phyloP scores from a whole-genome alignment of 2,329 filamentous ascomycete genomes.

The Colletotrichum noveboracense region DNA sequence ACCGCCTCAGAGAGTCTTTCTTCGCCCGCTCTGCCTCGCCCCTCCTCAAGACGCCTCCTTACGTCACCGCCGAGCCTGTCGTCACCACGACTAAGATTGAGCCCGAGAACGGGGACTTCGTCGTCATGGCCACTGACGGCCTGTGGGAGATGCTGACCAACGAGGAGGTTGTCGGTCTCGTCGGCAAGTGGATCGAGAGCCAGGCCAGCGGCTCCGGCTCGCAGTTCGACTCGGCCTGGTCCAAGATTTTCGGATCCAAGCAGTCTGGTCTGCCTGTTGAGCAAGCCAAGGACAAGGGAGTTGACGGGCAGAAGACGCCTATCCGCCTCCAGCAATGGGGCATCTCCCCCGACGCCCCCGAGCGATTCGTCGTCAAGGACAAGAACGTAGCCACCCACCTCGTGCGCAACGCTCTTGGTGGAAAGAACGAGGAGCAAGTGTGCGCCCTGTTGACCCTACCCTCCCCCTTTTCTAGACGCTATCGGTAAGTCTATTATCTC shows the following conservation, averaged over 20 bases:
- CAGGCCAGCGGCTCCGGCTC: slow-evolving; percentile 62
- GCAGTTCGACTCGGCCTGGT: slow-evolving; percentile 75
- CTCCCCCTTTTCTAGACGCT: slow-evolving; percentile 88
- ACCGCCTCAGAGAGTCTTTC: slow-evolving; percentile 82
- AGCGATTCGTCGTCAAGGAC: slow-evolving; percentile 92
- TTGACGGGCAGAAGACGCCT: slow-evolving; percentile 80
- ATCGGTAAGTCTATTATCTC: slow-evolving; percentile 64
- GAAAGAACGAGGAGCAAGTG: slow-evolving; percentile 91
- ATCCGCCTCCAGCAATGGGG: slow-evolving; percentile 94
- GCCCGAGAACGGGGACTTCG: slow-evolving; percentile 89
- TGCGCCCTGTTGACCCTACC: slow-evolving; percentile 91
- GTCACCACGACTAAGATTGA: slow-evolving; percentile 92
- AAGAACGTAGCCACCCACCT: slow-evolving; percentile 97
- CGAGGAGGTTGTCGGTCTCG: slow-evolving; percentile 94
- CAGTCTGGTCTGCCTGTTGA: slow-evolving; percentile 76
- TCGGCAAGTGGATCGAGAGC: slow-evolving; percentile 94
- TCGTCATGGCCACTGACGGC: slow-evolving; percentile 95
- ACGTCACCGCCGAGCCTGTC: slow-evolving; percentile 95
- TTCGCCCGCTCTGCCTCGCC: slow-evolving; percentile 82
- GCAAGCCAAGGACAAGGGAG: slow-evolving; percentile 50
- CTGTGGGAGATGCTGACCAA: slow-evolving; percentile 99
- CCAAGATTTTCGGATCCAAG: slow-evolving; percentile 62
- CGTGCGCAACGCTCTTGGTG: slow-evolving; percentile 91
- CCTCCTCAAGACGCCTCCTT: slow-evolving; percentile 87
- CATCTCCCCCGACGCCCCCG: slow-evolving; percentile 72